Evolutionary conservation across 495 filamentous ascomycete species (phyloP), one percentile per base, ranked within the genome.

Genomic region (Sphaerosporella brunnea): DNA sequence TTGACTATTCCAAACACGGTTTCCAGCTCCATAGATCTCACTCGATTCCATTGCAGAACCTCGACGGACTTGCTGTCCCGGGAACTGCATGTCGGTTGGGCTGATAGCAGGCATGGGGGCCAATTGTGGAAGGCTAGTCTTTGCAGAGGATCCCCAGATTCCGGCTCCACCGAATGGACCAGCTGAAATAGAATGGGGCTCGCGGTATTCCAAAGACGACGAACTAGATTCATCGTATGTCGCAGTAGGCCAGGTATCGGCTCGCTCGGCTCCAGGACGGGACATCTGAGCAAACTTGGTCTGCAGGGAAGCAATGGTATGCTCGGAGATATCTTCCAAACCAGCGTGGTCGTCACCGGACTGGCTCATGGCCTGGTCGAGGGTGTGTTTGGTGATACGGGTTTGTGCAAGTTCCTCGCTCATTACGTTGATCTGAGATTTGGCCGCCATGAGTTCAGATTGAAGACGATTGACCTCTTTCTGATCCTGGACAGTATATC

Each of bases 391-490:
- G 38, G 75, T 77, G 56, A 75, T 74, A 36, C 84, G 82, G 8
- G 70, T 80, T 49, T 88, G 80, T 21, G 79, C 71, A 46, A 95
- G 72, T 62, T 95, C 84, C 48, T 86, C 75, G 51, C 84, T 83
- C 63, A 93, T 80, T 15, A 76, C 70, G 47, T 76, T 79, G 61
- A 97, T 86, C 51, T 77, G 80, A 54, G 73, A 75, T 52, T 82
- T 80, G 19, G 86, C 84, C 51, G 73, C 75, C 47, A 80, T 74
- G 11, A 97, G 71, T 63, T 96, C 80, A 45, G 73, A 67, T 51
- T 74, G 73, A 38, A 92, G 69, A 34, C 72, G 73, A 30, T 28
- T 58, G 18, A 58, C 45, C 16, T 58, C 55, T 62, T 74, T 73
- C 40, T 74, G 60, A 25, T 67, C 68, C 43, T 69, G 52, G 28